A percentile compares a stretch with the other conserved stretches of the same genome.
Conservation (phyloP, 345 rosid genomes). For the Eucalyptus viminalis region DNA sequence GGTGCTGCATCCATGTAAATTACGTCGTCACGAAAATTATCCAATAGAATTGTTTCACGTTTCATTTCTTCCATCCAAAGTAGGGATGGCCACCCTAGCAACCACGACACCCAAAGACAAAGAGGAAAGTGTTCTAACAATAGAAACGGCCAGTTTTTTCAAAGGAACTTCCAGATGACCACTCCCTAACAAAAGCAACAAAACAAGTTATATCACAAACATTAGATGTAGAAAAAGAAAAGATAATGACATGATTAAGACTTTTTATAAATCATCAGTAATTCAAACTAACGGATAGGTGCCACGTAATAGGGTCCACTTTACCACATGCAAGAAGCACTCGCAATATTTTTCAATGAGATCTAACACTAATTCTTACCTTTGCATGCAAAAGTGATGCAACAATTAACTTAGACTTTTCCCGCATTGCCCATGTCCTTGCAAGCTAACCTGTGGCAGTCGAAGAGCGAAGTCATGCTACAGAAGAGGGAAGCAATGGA, state of each 20-base stretch:
- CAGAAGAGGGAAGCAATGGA: too few relatives aligned
- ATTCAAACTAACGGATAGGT: background rate
- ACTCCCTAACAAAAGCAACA: conserved; percentile 16
- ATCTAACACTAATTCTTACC: too few relatives aligned
- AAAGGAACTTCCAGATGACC: conserved; percentile 52
- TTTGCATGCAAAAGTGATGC: too few relatives aligned
- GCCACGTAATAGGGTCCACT: too few relatives aligned
- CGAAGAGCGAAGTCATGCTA: too few relatives aligned
- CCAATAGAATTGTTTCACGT: background rate
- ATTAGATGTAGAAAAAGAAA: background rate
- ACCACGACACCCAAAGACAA: conserved; percentile 29
- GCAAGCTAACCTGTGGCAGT: too few relatives aligned
- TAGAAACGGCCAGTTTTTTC: conserved; percentile 20
- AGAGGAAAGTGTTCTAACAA: conserved; percentile 39
- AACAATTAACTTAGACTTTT: too few relatives aligned
- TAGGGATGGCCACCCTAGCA: conserved; percentile 55
- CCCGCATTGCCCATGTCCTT: too few relatives aligned
- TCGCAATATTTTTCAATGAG: too few relatives aligned
- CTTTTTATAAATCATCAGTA: background rate
- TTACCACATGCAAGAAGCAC: too few relatives aligned
- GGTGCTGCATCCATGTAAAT: background rate
- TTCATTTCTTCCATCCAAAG: conserved; percentile 38
- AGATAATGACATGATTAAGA: background rate
- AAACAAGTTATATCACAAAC: background rate
- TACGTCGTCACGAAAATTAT: background rate